A percentile compares a stretch with the other conserved stretches of the same genome.
These are phyloP conservation scores for Hypomyces perniciosus DNA, from an alignment of 2,329 filamentous ascomycete genomes.

Conservation along the genomic window DNA sequence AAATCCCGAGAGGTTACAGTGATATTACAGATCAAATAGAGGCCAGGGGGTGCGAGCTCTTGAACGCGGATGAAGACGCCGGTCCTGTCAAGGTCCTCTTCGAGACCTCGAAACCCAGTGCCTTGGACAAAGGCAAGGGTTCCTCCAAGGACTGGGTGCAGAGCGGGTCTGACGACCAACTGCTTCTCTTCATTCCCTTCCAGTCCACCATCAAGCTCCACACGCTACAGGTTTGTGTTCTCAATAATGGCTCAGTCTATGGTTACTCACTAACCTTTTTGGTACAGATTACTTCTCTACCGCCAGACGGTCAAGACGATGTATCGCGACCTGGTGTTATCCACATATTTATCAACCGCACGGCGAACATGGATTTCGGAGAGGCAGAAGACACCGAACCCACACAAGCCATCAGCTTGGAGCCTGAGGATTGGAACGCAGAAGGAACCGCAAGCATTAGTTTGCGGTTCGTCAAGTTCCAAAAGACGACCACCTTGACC, in stretches of 20 bases:
- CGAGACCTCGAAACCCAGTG: constrained; percentile 59
- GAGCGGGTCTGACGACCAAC: constrained; percentile 94
- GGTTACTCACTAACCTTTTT: background rate
- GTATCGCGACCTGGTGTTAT: constrained; percentile 74
- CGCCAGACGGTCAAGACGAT: constrained; percentile 65
- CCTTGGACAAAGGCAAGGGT: constrained; percentile 51
- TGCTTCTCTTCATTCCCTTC: constrained; percentile 90
- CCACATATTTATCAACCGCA: constrained; percentile 79
- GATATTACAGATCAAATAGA: constrained; percentile 84
- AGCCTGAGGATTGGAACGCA: constrained; percentile 72
- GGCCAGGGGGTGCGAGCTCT: constrained; percentile 69
- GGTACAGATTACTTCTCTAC: constrained; percentile 74
- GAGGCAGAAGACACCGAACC: constrained; percentile 83
- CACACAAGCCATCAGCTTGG: constrained; percentile 73
- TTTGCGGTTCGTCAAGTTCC: constrained; percentile 94
- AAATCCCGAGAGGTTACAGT: constrained; percentile 70
- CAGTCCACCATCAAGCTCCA: constrained; percentile 84
- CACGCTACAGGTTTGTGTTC: constrained; percentile 54
- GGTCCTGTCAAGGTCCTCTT: constrained; percentile 71
- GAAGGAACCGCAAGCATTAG: constrained; percentile 66
- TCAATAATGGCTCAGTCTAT: background rate
- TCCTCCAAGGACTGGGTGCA: constrained; percentile 76
- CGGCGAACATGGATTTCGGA: constrained; percentile 89
- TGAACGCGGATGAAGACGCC: constrained; percentile 77
- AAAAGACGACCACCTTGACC: constrained; percentile 81